A percentile compares a stretch with the other conserved stretches of the same genome.
Evolutionary conservation across 106 monocot genomes (phyloP).

Genomic region (Posidonia australis): DNA sequence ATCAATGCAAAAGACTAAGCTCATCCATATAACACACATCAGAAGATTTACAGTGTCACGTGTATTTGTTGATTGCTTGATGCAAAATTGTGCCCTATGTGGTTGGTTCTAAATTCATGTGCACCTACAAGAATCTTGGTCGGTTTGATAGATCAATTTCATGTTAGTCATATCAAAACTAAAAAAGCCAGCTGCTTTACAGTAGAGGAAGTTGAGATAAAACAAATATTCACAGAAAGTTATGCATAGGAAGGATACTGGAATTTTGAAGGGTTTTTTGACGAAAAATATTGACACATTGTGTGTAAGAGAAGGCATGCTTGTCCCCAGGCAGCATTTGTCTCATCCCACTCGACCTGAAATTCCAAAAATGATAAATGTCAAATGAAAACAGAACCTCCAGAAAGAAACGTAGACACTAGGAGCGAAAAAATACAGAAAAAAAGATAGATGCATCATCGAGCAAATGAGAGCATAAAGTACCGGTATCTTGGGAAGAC

Average conservation of each 20-base stretch:
- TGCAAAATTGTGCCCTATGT: too few relatives aligned
- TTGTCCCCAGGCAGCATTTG: slow-evolving; percentile 99
- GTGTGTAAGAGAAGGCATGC: slow-evolving; percentile 87
- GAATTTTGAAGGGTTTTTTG: slow-evolving; percentile 86
- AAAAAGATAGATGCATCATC: background rate
- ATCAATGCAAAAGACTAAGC: too few relatives aligned
- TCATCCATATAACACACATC: too few relatives aligned
- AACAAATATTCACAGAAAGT: background rate
- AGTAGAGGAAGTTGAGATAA: too few relatives aligned
- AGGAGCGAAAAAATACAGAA: background rate
- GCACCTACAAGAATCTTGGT: too few relatives aligned
- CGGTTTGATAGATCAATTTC: too few relatives aligned
- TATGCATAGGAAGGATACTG: slow-evolving; percentile 45
- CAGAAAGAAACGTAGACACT: background rate
- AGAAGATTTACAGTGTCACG: too few relatives aligned
- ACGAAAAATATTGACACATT: slow-evolving; percentile 77
- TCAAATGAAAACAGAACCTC: slow-evolving; percentile 7
- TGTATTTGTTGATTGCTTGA: too few relatives aligned
- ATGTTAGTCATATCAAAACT: too few relatives aligned
- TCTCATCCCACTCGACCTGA: slow-evolving; percentile 99
- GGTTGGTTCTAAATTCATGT: too few relatives aligned
- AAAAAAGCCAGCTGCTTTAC: background rate
- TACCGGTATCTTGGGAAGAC: slow-evolving; percentile 85
- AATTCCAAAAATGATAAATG: background rate
- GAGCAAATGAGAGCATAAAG: background rate